phyloP scores from a whole-genome alignment of 2,329 filamentous ascomycete genomes.

The Fusarium mexicanum region DNA sequence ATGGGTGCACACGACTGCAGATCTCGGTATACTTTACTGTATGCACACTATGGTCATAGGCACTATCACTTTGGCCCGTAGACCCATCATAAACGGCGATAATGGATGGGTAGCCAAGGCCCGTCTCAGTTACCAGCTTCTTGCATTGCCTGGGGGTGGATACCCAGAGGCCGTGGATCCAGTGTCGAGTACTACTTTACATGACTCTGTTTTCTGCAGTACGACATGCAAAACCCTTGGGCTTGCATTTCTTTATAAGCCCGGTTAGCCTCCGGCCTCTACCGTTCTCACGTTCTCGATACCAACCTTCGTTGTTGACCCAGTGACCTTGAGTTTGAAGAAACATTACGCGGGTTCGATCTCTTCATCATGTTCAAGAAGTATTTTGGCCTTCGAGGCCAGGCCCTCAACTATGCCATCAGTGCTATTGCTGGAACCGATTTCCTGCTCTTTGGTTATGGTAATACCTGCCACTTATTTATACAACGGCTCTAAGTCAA shows the following conservation, averaged over 20 bases:
- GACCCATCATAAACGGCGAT: conserved; percentile 2
- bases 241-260: conserved; percentile 31
- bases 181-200: conserved; percentile 16
- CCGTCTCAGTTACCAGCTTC: conserved; percentile 2
- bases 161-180: conserved; percentile 23
- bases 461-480: conserved; percentile 46
- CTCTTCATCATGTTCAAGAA: conserved; percentile 46
- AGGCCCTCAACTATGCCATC: conserved; percentile 73
- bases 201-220: conserved; percentile 34
- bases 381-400: conserved; percentile 74
- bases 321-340: background rate
- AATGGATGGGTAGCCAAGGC: conserved; percentile 5
- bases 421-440: conserved; percentile 77
- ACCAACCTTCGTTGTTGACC: background rate
- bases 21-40: conserved; percentile 1
- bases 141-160: conserved; percentile 19
- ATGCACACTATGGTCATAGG: background rate
- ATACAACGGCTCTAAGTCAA: background rate
- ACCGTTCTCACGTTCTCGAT: background rate
- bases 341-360: background rate
- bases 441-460: conserved; percentile 71
- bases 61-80: background rate
- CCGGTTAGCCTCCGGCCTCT: conserved; percentile 8
- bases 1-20: conserved; percentile 3
- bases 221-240: conserved; percentile 13